These are phyloP conservation scores for Luzula sylvatica DNA, from an alignment of 176 grass and related monocot species.

Conservation along the genomic window DNA sequence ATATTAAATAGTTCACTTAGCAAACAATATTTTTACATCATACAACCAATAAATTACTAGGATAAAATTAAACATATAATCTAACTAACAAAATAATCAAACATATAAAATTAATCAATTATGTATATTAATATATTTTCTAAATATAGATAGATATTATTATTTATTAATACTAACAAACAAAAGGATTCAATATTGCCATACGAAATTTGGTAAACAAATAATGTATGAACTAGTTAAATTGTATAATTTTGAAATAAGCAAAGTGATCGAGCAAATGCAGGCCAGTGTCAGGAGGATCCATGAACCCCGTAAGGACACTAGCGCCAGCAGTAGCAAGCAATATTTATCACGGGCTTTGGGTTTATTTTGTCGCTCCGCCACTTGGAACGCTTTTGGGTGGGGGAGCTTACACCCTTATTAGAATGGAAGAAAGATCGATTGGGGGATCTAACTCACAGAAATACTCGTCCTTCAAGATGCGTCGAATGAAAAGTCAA, in stretches of 20 bases:
- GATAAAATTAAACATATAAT: conserved; percentile 10
- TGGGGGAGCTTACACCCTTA: conserved; percentile 57
- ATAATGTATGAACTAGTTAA: too few relatives aligned
- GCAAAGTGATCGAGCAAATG: conserved; percentile 27
- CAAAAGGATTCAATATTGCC: not conserved
- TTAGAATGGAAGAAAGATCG: conserved; percentile 42
- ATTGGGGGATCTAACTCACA: conserved; percentile 18
- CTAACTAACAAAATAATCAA: not conserved
- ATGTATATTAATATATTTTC: too few relatives aligned
- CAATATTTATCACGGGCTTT: conserved; percentile 52
- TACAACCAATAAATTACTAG: not conserved
- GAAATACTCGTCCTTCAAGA: conserved; percentile 81
- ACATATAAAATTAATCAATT: too few relatives aligned
- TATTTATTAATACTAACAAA: too few relatives aligned
- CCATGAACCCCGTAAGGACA: conserved; percentile 95
- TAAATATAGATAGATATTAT: too few relatives aligned
- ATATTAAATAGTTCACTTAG: not conserved
- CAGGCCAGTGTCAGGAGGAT: conserved; percentile 94
- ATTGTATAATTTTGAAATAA: not conserved
- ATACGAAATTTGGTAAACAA: conserved; percentile 10
- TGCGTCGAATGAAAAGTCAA: conserved; percentile 71
- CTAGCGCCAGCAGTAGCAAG: conserved; percentile 87
- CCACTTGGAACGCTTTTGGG: conserved; percentile 60
- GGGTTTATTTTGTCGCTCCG: conserved; percentile 91
- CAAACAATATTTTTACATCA: not conserved